phyloP scores from a whole-genome alignment of 1,284 basidiomycete species.

The Pulveroboletus sp. region DNA sequence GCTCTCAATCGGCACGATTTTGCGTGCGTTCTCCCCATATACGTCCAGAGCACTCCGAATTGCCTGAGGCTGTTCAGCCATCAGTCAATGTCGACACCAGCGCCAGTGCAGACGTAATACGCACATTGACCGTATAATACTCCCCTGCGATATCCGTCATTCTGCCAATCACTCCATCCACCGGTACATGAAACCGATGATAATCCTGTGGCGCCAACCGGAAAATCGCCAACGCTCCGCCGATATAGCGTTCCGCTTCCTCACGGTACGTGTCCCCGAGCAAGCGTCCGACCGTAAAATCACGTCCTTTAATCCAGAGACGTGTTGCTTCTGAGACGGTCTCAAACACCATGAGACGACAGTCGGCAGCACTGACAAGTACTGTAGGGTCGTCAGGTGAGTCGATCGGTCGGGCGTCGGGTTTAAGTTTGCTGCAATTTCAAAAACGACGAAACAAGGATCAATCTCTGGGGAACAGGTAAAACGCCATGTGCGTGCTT shows the following conservation, averaged over 20 bases:
- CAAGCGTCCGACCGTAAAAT: slow-evolving; percentile 81
- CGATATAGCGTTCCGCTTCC: slow-evolving; percentile 68
- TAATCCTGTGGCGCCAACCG: slow-evolving; percentile 96
- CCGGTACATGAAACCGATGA: slow-evolving; percentile 93
- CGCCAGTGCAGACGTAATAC: slow-evolving; percentile 33
- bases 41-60: slow-evolving; percentile 85
- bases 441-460: not conserved
- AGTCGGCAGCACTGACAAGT: slow-evolving; percentile 90
- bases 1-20: slow-evolving; percentile 87
- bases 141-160: slow-evolving; percentile 84
- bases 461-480: slow-evolving; percentile 37
- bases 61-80: slow-evolving; percentile 65
- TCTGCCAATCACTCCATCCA: slow-evolving; percentile 79
- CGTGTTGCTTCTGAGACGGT: slow-evolving; percentile 82
- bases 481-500: not conserved
- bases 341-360: slow-evolving; percentile 92
- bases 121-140: slow-evolving; percentile 90
- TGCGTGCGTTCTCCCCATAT: slow-evolving; percentile 91
- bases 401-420: slow-evolving; percentile 78
- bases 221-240: slow-evolving; percentile 85
- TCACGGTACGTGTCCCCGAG: slow-evolving; percentile 79
- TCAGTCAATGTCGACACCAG: slow-evolving; percentile 8
- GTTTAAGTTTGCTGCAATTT: slow-evolving; percentile 76
- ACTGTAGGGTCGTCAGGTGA: slow-evolving; percentile 71
- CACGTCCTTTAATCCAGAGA: slow-evolving; percentile 97